Conservation (phyloP, 352 stramenopile species). For the Chrysophaeum taylorii region DNA sequence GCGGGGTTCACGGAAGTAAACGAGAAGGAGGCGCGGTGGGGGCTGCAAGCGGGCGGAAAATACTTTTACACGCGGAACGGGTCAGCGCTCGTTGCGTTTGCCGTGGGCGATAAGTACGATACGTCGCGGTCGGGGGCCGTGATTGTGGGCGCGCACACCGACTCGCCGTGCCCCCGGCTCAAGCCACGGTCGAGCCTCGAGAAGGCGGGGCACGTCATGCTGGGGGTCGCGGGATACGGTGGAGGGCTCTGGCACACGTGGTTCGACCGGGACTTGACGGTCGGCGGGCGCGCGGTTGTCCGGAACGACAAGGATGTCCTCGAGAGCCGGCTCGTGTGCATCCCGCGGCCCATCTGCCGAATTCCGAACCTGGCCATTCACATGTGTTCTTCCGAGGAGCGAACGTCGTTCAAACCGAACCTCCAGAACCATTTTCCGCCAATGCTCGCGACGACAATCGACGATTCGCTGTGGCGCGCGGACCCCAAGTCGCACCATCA, state of each 20-base stretch:
- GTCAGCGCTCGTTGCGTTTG: conserved; percentile 85
- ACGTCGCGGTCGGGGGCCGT: conserved; percentile 67
- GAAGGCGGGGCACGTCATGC: conserved; percentile 63
- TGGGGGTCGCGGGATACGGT: conserved; percentile 67
- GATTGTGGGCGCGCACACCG: conserved; percentile 91
- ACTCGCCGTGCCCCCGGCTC: conserved; percentile 31
- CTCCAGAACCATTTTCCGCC: conserved; percentile 89
- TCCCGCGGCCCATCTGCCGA: conserved; percentile 82
- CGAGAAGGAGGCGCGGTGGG: conserved; percentile 65
- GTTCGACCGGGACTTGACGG: conserved; percentile 82
- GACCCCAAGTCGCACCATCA: conserved; percentile 61
- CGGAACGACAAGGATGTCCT: no score
- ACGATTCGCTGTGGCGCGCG: conserved; percentile 35
- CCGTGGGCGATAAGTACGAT: conserved; percentile 77
- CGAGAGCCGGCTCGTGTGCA: conserved; percentile 54
- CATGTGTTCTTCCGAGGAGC: conserved; percentile 71
- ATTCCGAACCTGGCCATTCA: conserved; percentile 96
- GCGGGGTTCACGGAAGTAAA: conserved; percentile 77
- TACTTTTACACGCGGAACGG: conserved; percentile 93
- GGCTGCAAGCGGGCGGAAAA: conserved; percentile 59
- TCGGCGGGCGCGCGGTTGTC: conserved; percentile 72
- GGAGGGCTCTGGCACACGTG: conserved; percentile 94
- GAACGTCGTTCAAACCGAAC: conserved; percentile 81
- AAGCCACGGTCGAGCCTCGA: conserved; percentile 45
- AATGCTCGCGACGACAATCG: conserved; percentile 77